Percentiles rank a stretch among this genome's conserved stretches.
Conservation (phyloP, 2,329 filamentous ascomycete genomes). For the Fonsecaea pugnacius region DNA sequence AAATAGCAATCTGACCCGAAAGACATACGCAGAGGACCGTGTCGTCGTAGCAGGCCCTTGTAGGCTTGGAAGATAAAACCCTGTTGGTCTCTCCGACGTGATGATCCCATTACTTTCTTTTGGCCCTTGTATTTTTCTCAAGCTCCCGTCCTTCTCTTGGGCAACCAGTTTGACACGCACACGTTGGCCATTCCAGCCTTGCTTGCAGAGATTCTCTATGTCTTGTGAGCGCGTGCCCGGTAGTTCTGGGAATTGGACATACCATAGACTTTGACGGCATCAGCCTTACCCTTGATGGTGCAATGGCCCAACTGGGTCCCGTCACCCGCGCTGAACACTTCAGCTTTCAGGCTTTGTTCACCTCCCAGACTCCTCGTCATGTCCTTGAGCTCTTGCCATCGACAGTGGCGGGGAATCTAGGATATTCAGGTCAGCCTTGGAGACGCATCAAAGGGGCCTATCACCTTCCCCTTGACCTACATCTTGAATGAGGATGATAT, state of each 20-base stretch:
- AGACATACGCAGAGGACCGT: slow-evolving; percentile 8
- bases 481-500: slow-evolving; percentile 35
- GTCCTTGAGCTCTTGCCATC: slow-evolving; percentile 39
- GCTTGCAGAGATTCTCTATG: slow-evolving; percentile 26
- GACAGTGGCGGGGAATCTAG: slow-evolving; percentile 37
- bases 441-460: not conserved
- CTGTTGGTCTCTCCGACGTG: slow-evolving; percentile 7
- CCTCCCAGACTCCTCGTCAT: slow-evolving; percentile 32
- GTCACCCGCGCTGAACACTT: slow-evolving; percentile 28
- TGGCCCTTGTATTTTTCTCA: slow-evolving; percentile 30
- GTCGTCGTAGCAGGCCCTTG: not conserved
- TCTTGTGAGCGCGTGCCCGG: not conserved
- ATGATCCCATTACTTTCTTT: slow-evolving; percentile 20
- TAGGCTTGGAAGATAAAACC: not conserved
- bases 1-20: not conserved
- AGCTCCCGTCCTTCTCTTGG: slow-evolving; percentile 27
- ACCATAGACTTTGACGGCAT: slow-evolving; percentile 32
- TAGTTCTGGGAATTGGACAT: not conserved
- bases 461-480: slow-evolving; percentile 18
- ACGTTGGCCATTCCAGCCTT: slow-evolving; percentile 31
- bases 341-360: slow-evolving; percentile 32
- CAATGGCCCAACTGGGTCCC: slow-evolving; percentile 33
- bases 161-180: slow-evolving; percentile 27
- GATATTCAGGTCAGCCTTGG: slow-evolving; percentile 3
- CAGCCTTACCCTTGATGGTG: slow-evolving; percentile 30